phyloP scores from a whole-genome alignment of 2,329 filamentous ascomycete genomes.

The Eutypella sp. region DNA sequence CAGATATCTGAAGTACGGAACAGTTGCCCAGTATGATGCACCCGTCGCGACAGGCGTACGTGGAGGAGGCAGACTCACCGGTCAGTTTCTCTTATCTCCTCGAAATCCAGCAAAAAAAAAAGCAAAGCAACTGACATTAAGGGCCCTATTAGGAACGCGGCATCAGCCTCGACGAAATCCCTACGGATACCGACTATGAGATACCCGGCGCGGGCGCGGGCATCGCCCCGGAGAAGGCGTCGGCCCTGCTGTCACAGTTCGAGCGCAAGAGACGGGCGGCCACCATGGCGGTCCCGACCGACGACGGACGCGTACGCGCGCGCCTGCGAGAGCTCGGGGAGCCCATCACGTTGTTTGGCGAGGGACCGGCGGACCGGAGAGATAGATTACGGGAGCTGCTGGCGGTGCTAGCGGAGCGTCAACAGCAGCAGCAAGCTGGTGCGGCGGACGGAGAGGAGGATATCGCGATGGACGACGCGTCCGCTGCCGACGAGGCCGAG shows the following conservation, averaged over 20 bases:
- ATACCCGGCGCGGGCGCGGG: constrained; percentile 62
- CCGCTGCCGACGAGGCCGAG: constrained; percentile 46
- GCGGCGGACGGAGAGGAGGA: constrained; percentile 49
- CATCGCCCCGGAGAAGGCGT: constrained; percentile 74
- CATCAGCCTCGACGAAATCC: constrained; percentile 38
- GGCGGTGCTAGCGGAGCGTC: constrained; percentile 60
- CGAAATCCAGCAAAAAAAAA: constrained; percentile 24
- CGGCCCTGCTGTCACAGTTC: constrained; percentile 81
- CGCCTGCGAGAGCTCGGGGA: constrained; percentile 83
- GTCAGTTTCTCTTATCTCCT: constrained; percentile 42
- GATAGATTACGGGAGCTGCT: constrained; percentile 81
- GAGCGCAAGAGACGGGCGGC: constrained; percentile 86
- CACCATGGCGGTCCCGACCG: constrained; percentile 86
- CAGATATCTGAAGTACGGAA: background rate
- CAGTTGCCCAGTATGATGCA: constrained; percentile 59
- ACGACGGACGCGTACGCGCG: constrained; percentile 79
- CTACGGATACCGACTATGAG: constrained; percentile 77
- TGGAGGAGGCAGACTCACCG: constrained; percentile 71
- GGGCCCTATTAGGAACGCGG: constrained; percentile 20
- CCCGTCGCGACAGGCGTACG: constrained; percentile 86
- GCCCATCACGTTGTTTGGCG: constrained; percentile 90
- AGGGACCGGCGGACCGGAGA: constrained; percentile 78
- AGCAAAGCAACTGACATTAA: background rate
- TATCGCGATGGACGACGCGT: constrained; percentile 55
- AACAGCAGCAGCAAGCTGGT: constrained; percentile 41